Conservation (phyloP, 169 alveolate genomes). For the Cryptosporidium sp. region DNA sequence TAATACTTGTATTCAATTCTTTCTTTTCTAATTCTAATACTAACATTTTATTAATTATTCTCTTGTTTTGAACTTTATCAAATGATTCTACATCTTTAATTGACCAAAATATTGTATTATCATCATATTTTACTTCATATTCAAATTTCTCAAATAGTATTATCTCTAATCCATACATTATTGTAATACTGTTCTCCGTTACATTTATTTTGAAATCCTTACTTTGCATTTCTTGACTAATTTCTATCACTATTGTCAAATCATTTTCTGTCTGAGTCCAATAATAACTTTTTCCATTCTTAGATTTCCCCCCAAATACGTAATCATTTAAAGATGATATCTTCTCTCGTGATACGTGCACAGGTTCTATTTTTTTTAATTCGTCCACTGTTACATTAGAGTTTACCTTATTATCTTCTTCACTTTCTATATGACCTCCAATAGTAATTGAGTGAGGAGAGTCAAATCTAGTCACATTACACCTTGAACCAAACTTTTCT, state of each 20-base stretch:
- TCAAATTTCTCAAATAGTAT: slow-evolving; percentile 22
- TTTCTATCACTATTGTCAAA: background rate
- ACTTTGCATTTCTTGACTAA: background rate
- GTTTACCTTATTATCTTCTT: background rate
- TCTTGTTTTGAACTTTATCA: background rate
- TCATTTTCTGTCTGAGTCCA: slow-evolving; percentile 44
- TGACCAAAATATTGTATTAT: slow-evolving; percentile 57
- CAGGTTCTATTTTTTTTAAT: background rate
- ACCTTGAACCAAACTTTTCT: background rate
- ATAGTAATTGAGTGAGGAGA: slow-evolving; percentile 54
- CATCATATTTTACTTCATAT: slow-evolving; percentile 21
- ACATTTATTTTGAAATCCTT: slow-evolving; percentile 10
- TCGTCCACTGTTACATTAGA: background rate
- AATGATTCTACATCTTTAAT: slow-evolving; percentile 10
- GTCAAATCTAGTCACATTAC: slow-evolving; percentile 58
- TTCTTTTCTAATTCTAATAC: slow-evolving; percentile 43
- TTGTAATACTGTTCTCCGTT: background rate
- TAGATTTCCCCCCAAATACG: slow-evolving; percentile 16
- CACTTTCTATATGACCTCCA: background rate
- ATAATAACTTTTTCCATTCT: background rate
- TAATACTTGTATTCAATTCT: slow-evolving; percentile 1
- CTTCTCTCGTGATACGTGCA: slow-evolving; percentile 29
- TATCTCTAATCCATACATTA: background rate
- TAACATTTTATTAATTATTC: background rate
- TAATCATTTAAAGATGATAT: background rate